phyloP scores from a whole-genome alignment of 768 basidiomycete genomes.

The Mycena kentingensis region DNA sequence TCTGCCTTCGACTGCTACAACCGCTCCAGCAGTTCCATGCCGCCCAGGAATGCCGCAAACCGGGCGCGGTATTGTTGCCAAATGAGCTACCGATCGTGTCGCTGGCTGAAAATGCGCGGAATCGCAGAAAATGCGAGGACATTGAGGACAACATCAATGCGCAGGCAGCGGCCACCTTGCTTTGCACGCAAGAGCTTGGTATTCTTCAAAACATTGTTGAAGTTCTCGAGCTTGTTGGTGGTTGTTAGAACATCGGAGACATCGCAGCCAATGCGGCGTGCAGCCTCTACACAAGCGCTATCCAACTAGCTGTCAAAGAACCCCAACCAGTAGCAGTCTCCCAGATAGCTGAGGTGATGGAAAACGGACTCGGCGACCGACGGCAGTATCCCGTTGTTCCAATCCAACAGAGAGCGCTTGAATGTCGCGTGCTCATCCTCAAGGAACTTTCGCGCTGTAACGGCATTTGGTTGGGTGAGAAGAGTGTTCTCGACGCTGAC shows the following conservation, averaged over 20 bases:
- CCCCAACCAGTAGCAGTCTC: conserved; percentile 25
- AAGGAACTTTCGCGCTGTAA: not conserved
- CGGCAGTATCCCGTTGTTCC: not conserved
- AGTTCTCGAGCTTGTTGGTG: conserved; percentile 44
- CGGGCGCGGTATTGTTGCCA: too few species aligned
- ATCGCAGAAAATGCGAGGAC: conserved; percentile 19
- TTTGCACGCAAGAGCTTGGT: conserved; percentile 32
- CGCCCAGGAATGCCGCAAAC: too few species aligned
- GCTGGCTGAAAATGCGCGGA: conserved; percentile 23
- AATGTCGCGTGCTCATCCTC: not conserved
- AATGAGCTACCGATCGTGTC: too few species aligned
- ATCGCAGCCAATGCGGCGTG: conserved; percentile 17
- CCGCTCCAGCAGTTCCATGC: too few species aligned
- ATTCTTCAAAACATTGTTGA: conserved; percentile 38
- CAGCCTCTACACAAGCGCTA: conserved; percentile 28
- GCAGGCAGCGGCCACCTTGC: conserved; percentile 31
- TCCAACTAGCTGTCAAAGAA: conserved; percentile 39
- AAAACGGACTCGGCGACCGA: conserved; percentile 12
- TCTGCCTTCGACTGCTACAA: too few species aligned
- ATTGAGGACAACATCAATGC: conserved; percentile 24
- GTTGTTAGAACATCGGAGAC: conserved; percentile 36
- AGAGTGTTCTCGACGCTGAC: not conserved
- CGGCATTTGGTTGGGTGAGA: not conserved
- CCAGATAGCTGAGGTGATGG: conserved; percentile 28
- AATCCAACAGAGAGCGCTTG: not conserved